A percentile compares a stretch with the other conserved stretches of the same genome.
Evolutionary conservation across 257 asterid species (phyloP).

Genomic region (Petunia axillaris): DNA sequence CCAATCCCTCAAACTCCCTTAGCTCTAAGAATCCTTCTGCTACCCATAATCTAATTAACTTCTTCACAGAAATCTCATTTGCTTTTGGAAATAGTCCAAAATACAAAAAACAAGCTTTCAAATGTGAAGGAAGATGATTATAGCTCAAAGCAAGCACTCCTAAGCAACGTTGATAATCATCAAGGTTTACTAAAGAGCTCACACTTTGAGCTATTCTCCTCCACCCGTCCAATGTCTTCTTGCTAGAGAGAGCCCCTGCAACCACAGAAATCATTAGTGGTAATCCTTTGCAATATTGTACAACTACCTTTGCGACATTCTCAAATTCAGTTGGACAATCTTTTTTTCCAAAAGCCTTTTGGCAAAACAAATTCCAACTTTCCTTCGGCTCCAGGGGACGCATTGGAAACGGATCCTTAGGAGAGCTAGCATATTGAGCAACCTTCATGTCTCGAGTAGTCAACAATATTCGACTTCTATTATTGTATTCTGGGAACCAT

Average conservation of each 20-base stretch:
- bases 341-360: background rate
- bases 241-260: background rate
- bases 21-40: constrained; percentile 28
- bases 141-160: too few relatives aligned
- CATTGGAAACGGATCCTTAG: background rate
- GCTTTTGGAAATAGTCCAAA: background rate
- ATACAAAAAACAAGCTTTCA: too few relatives aligned
- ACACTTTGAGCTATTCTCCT: background rate
- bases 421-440: background rate
- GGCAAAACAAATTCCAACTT: constrained; percentile 5
- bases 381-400: background rate
- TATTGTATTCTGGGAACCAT: too few relatives aligned
- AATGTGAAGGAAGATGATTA: too few relatives aligned
- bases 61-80: background rate
- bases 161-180: background rate
- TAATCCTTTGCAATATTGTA: background rate
- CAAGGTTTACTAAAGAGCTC: too few relatives aligned
- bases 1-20: background rate
- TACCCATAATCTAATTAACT: constrained; percentile 30
- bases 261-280: background rate
- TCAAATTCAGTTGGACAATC: background rate
- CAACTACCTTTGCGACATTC: constrained; percentile 9
- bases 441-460: background rate
- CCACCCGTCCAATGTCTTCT: background rate
- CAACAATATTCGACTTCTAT: too few relatives aligned